Base-by-base conservation (phyloP, 768 basidiomycete genomes). In the Gyrodon lividus region DNA sequence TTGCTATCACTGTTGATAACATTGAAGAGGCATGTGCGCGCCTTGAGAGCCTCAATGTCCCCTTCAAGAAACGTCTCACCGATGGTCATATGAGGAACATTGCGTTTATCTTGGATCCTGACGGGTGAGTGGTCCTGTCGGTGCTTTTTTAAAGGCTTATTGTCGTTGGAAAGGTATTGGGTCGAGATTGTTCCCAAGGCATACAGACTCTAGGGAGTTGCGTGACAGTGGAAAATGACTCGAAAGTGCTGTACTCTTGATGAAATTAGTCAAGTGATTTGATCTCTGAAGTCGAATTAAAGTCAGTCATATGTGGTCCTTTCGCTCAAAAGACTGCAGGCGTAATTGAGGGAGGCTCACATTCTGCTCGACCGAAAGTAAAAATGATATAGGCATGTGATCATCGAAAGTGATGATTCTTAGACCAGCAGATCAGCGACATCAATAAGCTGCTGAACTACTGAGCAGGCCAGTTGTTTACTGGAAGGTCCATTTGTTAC, bases 81-180 rank as follows among this genome's bases (percentile, higher is more conserved):
- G 95, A 96, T 49, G 93, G 95, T 10, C 87, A 76, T 68, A 94
- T 98, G 89, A 85, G 67, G 70, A 46, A 87, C 57, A 88, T 93
- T 44, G 92, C 91, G 2, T 93, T 93, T 66, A 80, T 88, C 57
- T 68, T 91, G 71, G 90, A 92, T 69, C 90, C 90, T 24, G 90
- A 92, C 72, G 87, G 87, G 83, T 89, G 50, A 64, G 59, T 24
- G 35, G n/a, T 23, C 24, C n/a, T 39, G 31, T 12, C 39, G 16
- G 13, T 28, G 22, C 4, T 45, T 19, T 23, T 17, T 7, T 43
- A 14, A 20, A 16, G 8, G 20, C 30, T 53, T 28, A 48, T 48
- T 40, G 7, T 4, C 10, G 14, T 37, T n/a, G n/a, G 45, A 20
- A 42, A 83, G 82, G 47, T 84, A 83, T 63, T 83, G 81, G 82